These are phyloP conservation scores for Pluteus cervinus DNA, from an alignment of 768 basidiomycete species.

Conservation along the genomic window DNA sequence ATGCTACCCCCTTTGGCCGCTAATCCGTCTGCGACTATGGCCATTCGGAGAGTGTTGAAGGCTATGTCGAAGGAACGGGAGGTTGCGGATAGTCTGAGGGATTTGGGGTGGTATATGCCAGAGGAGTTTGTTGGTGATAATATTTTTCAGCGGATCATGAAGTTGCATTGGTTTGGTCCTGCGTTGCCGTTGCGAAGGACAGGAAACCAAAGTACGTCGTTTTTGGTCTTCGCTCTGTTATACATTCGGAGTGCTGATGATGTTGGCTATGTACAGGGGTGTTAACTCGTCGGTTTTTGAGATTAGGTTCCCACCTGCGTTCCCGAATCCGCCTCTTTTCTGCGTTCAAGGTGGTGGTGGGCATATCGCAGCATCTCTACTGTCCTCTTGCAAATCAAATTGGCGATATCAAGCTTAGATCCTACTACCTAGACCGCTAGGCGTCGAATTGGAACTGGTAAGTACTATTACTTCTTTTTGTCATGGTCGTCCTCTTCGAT, in stretches of 20 bases:
- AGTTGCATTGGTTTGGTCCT: constrained; percentile 65
- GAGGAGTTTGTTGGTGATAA: constrained; percentile 62
- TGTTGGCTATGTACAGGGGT: constrained; percentile 26
- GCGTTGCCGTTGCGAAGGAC: constrained; percentile 58
- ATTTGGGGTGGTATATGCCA: constrained; percentile 70
- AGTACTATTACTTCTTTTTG: constrained; percentile 8
- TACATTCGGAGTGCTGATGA: not conserved
- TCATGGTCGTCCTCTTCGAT: too few species aligned
- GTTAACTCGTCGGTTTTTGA: constrained; percentile 68
- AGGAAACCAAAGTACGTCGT: constrained; percentile 38
- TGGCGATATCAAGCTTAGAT: constrained; percentile 64
- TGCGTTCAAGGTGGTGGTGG: constrained; percentile 70
- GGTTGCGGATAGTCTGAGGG: constrained; percentile 32
- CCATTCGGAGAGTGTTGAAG: constrained; percentile 57
- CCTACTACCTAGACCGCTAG: constrained; percentile 57
- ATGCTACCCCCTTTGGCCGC: constrained; percentile 60
- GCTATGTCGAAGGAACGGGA: constrained; percentile 58
- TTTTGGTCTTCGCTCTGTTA: not conserved
- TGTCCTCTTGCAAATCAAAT: constrained; percentile 57
- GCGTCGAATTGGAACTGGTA: constrained; percentile 44
- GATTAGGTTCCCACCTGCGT: constrained; percentile 60
- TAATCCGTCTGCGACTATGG: constrained; percentile 44
- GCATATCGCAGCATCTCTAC: constrained; percentile 55
- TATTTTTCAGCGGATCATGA: constrained; percentile 71
- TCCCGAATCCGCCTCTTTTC: constrained; percentile 68